phyloP scores from a whole-genome alignment of 768 basidiomycete species.

The Multifurca ochricompacta region DNA sequence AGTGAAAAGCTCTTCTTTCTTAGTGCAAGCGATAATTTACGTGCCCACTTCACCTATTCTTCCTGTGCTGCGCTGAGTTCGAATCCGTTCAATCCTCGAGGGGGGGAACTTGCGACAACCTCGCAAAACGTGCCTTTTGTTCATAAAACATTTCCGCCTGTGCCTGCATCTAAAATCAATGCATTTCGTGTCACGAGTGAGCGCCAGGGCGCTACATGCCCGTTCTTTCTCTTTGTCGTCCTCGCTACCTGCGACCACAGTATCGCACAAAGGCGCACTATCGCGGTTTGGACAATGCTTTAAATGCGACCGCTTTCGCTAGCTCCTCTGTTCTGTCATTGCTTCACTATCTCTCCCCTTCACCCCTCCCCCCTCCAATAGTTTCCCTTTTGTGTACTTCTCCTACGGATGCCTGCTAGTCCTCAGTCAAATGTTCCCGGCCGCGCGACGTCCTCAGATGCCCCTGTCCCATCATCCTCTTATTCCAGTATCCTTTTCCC shows the following conservation, averaged over 20 bases:
- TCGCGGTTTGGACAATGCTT: neutral
- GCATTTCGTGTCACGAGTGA: constrained; percentile 1
- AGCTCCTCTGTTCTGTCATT: neutral
- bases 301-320: neutral
- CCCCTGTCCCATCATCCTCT: neutral
- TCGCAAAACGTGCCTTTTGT: constrained; percentile 1
- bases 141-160: neutral
- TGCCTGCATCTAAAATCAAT: neutral
- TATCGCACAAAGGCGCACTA: constrained; percentile 1
- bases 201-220: neutral
- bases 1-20: no score
- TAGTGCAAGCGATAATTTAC: no score
- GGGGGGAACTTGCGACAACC: neutral
- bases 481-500: neutral
- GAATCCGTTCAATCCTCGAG: neutral
- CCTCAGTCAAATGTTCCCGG: neutral
- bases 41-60: neutral
- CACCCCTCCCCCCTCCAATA: neutral
- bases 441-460: neutral
- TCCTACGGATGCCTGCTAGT: neutral
- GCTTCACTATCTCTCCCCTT: neutral
- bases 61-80: constrained; percentile 10
- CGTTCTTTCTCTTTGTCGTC: constrained; percentile 11
- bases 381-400: neutral
- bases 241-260: neutral